These are phyloP conservation scores for Thraustochytrium striatum DNA, from an alignment of 352 stramenopile species.

Conservation along the genomic window DNA sequence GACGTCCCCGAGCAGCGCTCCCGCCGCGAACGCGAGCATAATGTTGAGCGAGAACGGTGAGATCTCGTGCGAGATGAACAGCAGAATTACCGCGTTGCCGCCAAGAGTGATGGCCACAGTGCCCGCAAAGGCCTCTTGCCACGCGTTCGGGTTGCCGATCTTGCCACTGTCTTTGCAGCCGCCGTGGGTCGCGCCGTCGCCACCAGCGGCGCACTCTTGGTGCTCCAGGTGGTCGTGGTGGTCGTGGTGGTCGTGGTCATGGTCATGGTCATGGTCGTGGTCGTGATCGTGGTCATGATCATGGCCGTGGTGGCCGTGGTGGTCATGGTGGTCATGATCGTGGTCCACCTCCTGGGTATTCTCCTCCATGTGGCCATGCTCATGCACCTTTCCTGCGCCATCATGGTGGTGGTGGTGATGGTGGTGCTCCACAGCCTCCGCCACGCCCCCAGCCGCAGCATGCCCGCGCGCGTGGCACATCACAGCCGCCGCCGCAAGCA, in stretches of 20 bases:
- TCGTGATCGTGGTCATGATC: not conserved
- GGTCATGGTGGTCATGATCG: not conserved
- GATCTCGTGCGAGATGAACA: conserved; percentile 31
- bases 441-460: no score
- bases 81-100: conserved; percentile 36
- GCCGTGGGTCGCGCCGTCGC: not conserved
- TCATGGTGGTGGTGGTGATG: not conserved
- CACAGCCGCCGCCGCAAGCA: no score
- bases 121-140: not conserved
- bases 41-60: conserved; percentile 66
- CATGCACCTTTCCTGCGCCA: not conserved
- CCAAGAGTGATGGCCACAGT: conserved; percentile 43
- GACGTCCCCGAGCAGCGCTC: conserved; percentile 76
- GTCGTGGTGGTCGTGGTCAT: not conserved
- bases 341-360: not conserved
- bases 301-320: not conserved
- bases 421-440: not conserved
- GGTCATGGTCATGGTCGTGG: not conserved
- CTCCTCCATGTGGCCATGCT: not conserved
- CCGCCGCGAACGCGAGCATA: conserved; percentile 78
- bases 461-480: no score
- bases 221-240: not conserved
- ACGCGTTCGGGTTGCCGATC: not conserved
- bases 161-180: not conserved
- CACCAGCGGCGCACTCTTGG: not conserved